Conservation (phyloP, 2,329 filamentous ascomycete species). For the Hypoxylon sp. region DNA sequence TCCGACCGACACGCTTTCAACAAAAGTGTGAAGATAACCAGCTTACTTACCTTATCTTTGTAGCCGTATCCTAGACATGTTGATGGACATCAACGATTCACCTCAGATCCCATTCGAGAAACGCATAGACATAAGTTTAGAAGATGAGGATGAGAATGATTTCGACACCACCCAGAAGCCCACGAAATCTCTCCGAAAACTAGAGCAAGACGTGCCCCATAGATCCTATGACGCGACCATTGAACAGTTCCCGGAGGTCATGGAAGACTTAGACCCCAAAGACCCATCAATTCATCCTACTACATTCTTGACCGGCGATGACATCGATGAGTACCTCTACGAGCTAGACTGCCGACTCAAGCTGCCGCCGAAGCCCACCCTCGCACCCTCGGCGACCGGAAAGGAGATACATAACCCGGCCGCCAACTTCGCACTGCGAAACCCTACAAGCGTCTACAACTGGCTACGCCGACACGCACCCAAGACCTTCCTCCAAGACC, state of each 20-base stretch:
- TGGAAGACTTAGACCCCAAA: constrained; percentile 62
- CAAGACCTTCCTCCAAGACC: constrained; percentile 85
- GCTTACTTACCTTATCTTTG: constrained; percentile 24
- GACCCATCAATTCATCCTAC: constrained; percentile 68
- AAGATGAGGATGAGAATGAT: constrained; percentile 55
- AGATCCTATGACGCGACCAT: constrained; percentile 65
- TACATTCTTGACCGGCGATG: constrained; percentile 74
- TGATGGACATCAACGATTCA: constrained; percentile 89
- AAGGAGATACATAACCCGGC: constrained; percentile 50
- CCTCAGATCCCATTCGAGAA: constrained; percentile 80
- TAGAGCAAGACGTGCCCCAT: constrained; percentile 66
- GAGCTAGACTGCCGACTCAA: constrained; percentile 68
- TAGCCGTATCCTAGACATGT: constrained; percentile 87
- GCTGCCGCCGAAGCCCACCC: constrained; percentile 58
- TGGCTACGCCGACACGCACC: constrained; percentile 91
- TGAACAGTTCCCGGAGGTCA: constrained; percentile 70
- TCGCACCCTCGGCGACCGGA: constrained; percentile 62
- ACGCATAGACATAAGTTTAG: constrained; percentile 76
- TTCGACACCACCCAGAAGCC: constrained; percentile 54
- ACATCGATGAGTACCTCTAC: constrained; percentile 79
- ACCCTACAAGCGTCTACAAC: constrained; percentile 93
- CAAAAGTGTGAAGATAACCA: constrained; percentile 4
- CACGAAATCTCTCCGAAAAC: constrained; percentile 61
- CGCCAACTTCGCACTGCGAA: constrained; percentile 69
- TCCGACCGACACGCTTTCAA: neutral